Conservation (phyloP, 1,139 yeast species). For the Protomyces arabidopsidicola region DNA sequence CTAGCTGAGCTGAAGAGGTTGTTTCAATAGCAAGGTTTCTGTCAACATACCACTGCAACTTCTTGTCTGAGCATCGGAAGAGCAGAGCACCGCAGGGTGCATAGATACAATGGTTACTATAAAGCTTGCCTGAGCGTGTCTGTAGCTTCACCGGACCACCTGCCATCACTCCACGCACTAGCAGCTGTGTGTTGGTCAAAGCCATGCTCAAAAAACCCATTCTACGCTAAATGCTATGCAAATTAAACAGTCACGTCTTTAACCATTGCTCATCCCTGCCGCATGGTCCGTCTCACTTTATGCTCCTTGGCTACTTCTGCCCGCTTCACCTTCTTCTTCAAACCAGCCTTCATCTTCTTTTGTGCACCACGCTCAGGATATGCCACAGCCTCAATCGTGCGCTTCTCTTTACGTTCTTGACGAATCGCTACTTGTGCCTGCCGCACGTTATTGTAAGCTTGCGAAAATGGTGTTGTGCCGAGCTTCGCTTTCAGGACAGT, state of each 20-base stretch:
- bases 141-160: background rate
- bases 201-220: background rate
- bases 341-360: constrained; percentile 45
- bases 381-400: constrained; percentile 69
- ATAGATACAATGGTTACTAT: constrained; percentile 4
- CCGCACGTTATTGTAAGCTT: constrained; percentile 59
- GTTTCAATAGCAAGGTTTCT: constrained; percentile 2
- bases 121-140: constrained; percentile 10
- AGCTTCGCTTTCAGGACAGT: constrained; percentile 62
- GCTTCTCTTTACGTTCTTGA: constrained; percentile 66
- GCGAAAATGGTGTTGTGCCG: constrained; percentile 69
- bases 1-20: background rate
- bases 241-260: background rate
- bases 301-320: constrained; percentile 1
- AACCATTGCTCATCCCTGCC: background rate
- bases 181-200: background rate
- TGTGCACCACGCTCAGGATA: constrained; percentile 79
- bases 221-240: background rate
- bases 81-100: constrained; percentile 5
- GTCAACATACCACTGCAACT: constrained; percentile 6
- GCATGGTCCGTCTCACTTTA: constrained; percentile 11
- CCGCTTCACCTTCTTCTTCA: constrained; percentile 24
- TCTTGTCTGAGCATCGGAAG: constrained; percentile 17
- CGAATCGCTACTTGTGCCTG: constrained; percentile 58
- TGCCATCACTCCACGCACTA: background rate